These are phyloP conservation scores for Phytopythium delawarense DNA, from an alignment of 352 stramenopile genomes.

Conservation along the genomic window DNA sequence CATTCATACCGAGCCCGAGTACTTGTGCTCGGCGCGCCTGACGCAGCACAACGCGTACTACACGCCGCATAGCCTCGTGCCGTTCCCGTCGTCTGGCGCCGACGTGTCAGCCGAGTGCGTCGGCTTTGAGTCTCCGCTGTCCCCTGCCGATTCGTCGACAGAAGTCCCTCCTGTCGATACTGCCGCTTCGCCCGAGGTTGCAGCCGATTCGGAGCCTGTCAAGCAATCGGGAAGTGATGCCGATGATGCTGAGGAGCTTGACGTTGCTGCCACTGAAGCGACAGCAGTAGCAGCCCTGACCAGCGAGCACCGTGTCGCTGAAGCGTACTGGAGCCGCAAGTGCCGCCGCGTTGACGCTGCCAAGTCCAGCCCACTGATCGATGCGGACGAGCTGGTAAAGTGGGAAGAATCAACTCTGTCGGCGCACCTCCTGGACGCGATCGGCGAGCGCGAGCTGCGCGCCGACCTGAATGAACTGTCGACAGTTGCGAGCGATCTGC, in stretches of 20 bases:
- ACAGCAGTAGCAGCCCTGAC: not conserved
- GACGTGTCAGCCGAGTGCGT: not conserved
- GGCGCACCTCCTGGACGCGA: conserved; percentile 6
- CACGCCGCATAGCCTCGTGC: conserved; percentile 11
- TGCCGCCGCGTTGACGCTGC: not conserved
- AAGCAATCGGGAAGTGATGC: not conserved
- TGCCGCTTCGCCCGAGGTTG: not conserved
- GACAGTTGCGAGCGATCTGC: not conserved
- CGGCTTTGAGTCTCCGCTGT: not conserved
- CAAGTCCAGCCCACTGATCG: not conserved
- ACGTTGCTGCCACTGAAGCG: not conserved
- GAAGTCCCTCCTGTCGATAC: not conserved
- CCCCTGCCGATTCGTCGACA: not conserved
- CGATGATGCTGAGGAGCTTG: not conserved
- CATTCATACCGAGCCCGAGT: conserved; percentile 36
- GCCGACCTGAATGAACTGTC: not conserved
- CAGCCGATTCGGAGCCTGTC: not conserved
- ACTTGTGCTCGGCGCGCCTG: conserved; percentile 46
- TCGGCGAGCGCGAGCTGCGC: not conserved
- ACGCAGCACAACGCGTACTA: conserved; percentile 77
- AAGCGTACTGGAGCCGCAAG: conserved; percentile 6
- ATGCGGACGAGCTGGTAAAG: not conserved
- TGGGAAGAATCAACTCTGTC: not conserved
- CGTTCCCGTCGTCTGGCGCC: not conserved
- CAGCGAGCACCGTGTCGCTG: not conserved